These are phyloP conservation scores for Candida tammaniensis DNA, from an alignment of 805 yeast species.

Conservation along the genomic window DNA sequence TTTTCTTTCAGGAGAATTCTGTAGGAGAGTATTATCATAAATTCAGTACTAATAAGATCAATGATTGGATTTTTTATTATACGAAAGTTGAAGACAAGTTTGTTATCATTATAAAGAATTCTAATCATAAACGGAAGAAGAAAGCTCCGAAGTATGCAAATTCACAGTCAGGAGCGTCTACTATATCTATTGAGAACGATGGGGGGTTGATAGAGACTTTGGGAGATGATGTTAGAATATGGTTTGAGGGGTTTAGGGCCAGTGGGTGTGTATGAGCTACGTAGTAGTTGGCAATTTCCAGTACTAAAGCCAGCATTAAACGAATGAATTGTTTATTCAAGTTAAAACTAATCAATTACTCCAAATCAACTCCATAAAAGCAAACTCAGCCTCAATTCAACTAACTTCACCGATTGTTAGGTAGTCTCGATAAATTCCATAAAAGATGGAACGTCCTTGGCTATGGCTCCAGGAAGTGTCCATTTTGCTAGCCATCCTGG, in stretches of 20 bases:
- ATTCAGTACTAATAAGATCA: slow-evolving; percentile 32
- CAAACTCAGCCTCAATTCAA: not conserved
- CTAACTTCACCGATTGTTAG: not conserved
- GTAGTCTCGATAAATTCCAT: slow-evolving; percentile 24
- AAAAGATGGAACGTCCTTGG: slow-evolving; percentile 41
- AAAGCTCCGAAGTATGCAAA: slow-evolving; percentile 3
- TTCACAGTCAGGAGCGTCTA: slow-evolving; percentile 4
- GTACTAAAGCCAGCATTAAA: not conserved
- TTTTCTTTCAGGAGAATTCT: slow-evolving; percentile 19
- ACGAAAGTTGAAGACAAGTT: slow-evolving; percentile 26
- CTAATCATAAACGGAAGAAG: slow-evolving; percentile 21
- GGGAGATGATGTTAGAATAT: slow-evolving; percentile 40
- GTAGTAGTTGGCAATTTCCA: too few species aligned
- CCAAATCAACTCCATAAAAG: not conserved
- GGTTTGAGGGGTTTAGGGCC: slow-evolving; percentile 32
- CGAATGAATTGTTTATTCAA: not conserved
- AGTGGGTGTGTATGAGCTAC: slow-evolving; percentile 16
- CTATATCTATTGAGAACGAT: not conserved
- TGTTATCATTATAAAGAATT: slow-evolving; percentile 35
- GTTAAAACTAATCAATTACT: not conserved
- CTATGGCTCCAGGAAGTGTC: slow-evolving; percentile 31
- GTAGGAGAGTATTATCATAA: slow-evolving; percentile 39
- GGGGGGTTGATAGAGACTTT: slow-evolving; percentile 37
- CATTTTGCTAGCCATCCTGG: slow-evolving; percentile 34
- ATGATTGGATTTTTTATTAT: slow-evolving; percentile 44